Conservation (phyloP, 2,329 filamentous ascomycete species). For the Aspergillus sp. region DNA sequence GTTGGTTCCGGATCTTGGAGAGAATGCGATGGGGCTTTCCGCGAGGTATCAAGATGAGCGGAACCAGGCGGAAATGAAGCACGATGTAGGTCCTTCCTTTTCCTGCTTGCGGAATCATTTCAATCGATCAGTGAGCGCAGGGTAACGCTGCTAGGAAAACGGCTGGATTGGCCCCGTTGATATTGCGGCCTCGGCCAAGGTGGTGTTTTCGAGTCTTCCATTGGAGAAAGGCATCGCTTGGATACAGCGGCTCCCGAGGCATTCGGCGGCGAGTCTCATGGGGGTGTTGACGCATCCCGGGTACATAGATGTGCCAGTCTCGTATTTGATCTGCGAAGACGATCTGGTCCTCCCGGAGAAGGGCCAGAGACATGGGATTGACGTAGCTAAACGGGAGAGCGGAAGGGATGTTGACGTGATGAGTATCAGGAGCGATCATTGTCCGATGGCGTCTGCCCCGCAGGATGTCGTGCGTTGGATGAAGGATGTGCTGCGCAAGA, state of each 20-base stretch:
- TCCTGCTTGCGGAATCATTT: no score
- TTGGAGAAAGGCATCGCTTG: background rate
- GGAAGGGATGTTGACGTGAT: slow-evolving; percentile 3
- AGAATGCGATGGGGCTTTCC: background rate
- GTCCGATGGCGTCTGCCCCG: background rate
- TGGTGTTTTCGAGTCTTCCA: no score
- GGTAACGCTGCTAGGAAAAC: no score
- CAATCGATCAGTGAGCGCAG: no score
- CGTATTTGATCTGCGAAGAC: background rate
- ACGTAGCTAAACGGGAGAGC: background rate
- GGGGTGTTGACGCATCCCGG: background rate
- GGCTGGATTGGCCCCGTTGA: no score
- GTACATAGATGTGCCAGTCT: background rate
- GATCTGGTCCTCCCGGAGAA: background rate
- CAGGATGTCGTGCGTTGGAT: background rate
- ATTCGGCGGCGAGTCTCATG: background rate
- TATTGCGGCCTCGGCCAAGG: no score
- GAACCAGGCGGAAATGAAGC: background rate
- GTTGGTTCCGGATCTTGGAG: background rate
- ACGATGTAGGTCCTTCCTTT: no score
- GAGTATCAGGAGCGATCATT: background rate
- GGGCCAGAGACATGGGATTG: background rate
- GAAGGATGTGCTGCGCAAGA: background rate
- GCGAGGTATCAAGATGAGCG: background rate
- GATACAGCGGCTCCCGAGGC: background rate